Conservation (phyloP, 2,329 filamentous ascomycete species). For the Ramularia collo-cygni region DNA sequence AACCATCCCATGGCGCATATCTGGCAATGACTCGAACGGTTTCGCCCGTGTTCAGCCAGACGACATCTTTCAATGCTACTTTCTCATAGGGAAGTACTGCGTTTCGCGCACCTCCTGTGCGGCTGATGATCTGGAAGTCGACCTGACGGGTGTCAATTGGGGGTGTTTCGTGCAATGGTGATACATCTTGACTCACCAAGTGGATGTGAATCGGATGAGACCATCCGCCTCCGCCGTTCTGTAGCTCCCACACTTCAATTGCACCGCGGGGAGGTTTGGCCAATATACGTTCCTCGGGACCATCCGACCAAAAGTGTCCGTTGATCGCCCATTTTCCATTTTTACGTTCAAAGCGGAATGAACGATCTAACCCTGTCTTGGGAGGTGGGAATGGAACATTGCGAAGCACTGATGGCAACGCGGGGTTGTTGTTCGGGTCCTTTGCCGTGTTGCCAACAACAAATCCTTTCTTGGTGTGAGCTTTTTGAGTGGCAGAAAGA, state of each 20-base stretch:
- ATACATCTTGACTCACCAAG: not conserved
- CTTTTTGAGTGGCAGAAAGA: no score
- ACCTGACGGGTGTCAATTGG: conserved; percentile 52
- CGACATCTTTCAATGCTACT: conserved; percentile 49
- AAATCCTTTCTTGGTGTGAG: no score
- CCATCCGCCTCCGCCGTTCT: not conserved
- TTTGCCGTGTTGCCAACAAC: not conserved
- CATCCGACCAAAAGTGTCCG: not conserved
- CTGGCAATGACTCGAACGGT: conserved; percentile 42
- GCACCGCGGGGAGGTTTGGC: not conserved
- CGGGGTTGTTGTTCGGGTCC: not conserved
- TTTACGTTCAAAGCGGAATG: not conserved
- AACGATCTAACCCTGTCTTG: not conserved
- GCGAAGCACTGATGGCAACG: not conserved
- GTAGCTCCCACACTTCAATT: not conserved
- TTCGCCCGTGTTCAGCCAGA: conserved; percentile 46
- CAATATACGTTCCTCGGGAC: not conserved
- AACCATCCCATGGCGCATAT: conserved; percentile 45
- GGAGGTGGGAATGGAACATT: not conserved
- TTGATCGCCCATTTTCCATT: not conserved
- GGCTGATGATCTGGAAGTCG: conserved; percentile 47
- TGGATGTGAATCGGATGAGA: not conserved
- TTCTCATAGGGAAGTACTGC: conserved; percentile 45
- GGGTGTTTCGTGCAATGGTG: no score
- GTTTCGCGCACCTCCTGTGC: conserved; percentile 36